phyloP scores from a whole-genome alignment of 1,139 yeast genomes.

The Kodamaea alishanica region DNA sequence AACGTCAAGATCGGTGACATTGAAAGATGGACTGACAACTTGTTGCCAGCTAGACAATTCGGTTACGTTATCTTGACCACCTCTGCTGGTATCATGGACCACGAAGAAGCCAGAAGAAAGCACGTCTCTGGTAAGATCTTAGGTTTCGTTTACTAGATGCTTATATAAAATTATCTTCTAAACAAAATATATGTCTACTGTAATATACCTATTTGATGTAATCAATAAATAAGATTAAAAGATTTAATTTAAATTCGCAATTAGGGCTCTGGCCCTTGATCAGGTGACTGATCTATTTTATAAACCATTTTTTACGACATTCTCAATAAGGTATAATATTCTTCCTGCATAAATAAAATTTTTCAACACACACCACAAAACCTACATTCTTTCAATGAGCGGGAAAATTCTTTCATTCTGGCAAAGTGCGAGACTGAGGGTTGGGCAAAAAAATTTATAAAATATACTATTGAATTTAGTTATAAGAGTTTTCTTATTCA shows the following conservation, averaged over 20 bases:
- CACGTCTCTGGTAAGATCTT: conserved; percentile 98
- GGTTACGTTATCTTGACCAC: conserved; percentile 97
- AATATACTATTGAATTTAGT: conserved; percentile 6
- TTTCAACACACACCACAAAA: too few species aligned
- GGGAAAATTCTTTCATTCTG: too few species aligned
- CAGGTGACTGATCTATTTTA: too few species aligned
- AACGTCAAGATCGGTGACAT: conserved; percentile 90
- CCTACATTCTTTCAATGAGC: too few species aligned
- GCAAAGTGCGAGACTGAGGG: background rate
- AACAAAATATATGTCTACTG: conserved; percentile 1
- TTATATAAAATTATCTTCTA: background rate
- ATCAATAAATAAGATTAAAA: background rate
- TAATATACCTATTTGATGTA: background rate
- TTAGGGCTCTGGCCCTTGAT: conserved; percentile 5
- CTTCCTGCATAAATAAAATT: too few species aligned
- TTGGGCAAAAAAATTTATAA: conserved; percentile 13
- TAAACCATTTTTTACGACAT: too few species aligned
- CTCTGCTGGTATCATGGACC: conserved; percentile 99
- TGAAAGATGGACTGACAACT: conserved; percentile 97
- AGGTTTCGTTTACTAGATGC: conserved; percentile 75
- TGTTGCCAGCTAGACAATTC: conserved; percentile 97
- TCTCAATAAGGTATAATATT: too few species aligned
- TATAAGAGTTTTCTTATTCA: conserved; percentile 11
- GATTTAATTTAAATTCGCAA: background rate
- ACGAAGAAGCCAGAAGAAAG: conserved; percentile 99